Evolutionary conservation across 192 early-diverging fungal species (phyloP).

Genomic region (Powellomyces hirtus): DNA sequence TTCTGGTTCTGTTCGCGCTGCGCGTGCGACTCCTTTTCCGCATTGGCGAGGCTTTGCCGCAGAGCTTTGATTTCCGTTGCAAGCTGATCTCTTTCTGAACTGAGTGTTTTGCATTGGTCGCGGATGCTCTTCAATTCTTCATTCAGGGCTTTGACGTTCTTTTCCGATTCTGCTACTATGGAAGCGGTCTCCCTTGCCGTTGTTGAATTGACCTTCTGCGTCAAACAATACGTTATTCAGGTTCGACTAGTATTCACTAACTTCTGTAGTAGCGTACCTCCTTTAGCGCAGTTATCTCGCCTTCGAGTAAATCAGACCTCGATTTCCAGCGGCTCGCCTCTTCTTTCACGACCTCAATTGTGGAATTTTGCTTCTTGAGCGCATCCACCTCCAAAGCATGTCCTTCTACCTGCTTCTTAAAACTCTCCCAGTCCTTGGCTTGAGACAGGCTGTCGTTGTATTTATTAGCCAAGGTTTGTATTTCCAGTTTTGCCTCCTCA

Average conservation of each 20-base stretch:
- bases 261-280: no score
- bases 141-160: background rate
- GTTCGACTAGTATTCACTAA: no score
- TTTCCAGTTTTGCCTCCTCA: conserved; percentile 5
- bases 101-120: background rate
- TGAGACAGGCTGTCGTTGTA: background rate
- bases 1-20: background rate
- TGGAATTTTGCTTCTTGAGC: conserved; percentile 7
- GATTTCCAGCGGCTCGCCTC: conserved; percentile 23
- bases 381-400: conserved; percentile 14
- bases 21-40: background rate
- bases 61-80: background rate
- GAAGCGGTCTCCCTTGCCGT: background rate
- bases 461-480: conserved; percentile 14
- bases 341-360: background rate
- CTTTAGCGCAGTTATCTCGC: background rate
- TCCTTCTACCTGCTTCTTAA: conserved; percentile 21
- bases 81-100: background rate
- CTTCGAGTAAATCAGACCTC: background rate
- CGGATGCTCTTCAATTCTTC: background rate
- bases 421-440: conserved; percentile 5
- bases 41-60: conserved; percentile 1
- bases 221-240: no score
- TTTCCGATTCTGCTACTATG: background rate
- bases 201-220: background rate